These are phyloP conservation scores for Xerocomellus intermedius DNA, from an alignment of 768 basidiomycete genomes.

Conservation along the genomic window DNA sequence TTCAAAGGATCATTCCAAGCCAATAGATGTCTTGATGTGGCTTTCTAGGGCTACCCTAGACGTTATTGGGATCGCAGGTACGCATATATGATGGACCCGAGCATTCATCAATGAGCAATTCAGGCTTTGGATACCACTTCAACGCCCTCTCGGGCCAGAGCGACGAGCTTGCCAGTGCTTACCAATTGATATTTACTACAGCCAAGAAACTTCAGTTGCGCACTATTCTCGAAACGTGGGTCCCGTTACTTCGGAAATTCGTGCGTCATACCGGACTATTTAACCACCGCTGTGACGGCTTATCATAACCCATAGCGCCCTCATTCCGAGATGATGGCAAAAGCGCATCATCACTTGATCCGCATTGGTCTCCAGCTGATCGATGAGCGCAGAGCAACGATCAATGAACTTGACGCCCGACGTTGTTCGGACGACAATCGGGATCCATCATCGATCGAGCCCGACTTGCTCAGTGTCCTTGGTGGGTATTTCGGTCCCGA, in stretches of 20 bases:
- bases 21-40: slow-evolving; percentile 63
- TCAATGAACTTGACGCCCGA: slow-evolving; percentile 29
- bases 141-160: slow-evolving; percentile 47
- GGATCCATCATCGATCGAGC: slow-evolving; percentile 16
- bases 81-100: background rate
- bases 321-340: slow-evolving; percentile 42
- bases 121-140: slow-evolving; percentile 59
- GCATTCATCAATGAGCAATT: background rate
- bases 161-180: slow-evolving; percentile 56
- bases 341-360: slow-evolving; percentile 47
- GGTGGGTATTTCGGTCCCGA: slow-evolving; percentile 35
- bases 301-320: slow-evolving; percentile 37
- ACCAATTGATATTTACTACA: slow-evolving; percentile 51
- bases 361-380: slow-evolving; percentile 55
- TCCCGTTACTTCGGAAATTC: slow-evolving; percentile 52
- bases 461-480: slow-evolving; percentile 52
- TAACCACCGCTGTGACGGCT: slow-evolving; percentile 5
- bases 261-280: slow-evolving; percentile 31
- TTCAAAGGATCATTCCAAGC: slow-evolving; percentile 17
- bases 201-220: slow-evolving; percentile 51
- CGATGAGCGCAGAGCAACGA: slow-evolving; percentile 44
- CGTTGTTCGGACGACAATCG: slow-evolving; percentile 16
- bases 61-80: slow-evolving; percentile 71
- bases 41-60: slow-evolving; percentile 70
- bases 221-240: slow-evolving; percentile 56